These are phyloP conservation scores for Aethionema arabicum DNA, from an alignment of 345 rosid genomes.

Conservation along the genomic window DNA sequence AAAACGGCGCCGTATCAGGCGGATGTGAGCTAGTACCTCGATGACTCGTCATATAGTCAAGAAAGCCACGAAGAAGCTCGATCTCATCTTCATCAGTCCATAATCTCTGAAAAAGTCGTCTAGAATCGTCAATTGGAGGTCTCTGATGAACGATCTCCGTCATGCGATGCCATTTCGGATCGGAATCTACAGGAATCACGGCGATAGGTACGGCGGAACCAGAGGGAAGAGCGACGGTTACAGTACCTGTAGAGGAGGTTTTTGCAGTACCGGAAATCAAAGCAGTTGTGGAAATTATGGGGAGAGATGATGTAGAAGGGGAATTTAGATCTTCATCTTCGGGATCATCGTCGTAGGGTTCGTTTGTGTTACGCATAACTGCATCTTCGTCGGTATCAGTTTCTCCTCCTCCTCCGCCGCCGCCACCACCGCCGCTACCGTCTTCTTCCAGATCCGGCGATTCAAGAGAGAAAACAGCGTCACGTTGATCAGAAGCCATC, in stretches of 20 bases:
- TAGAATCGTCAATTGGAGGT: conserved; percentile 59
- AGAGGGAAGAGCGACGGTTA: conserved; percentile 41
- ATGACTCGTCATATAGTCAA: conserved; percentile 58
- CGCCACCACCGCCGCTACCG: conserved; percentile 31
- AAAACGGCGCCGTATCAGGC: conserved; percentile 83
- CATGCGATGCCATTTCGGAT: conserved; percentile 51
- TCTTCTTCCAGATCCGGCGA: conserved; percentile 58
- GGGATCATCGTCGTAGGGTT: conserved; percentile 46
- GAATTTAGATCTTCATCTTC: conserved; percentile 60
- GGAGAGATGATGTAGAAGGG: conserved; percentile 37
- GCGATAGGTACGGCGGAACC: conserved; percentile 40
- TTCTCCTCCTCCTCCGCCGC: conserved; percentile 26
- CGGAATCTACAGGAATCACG: conserved; percentile 42
- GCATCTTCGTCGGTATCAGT: conserved; percentile 45
- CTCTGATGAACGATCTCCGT: conserved; percentile 41
- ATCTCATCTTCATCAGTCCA: conserved; percentile 99
- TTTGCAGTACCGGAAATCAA: neutral
- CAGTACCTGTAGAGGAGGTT: conserved; percentile 34
- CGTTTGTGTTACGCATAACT: conserved; percentile 37
- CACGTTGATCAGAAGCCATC: conserved; percentile 64
- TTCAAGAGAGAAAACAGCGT: conserved; percentile 53
- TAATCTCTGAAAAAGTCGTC: conserved; percentile 81
- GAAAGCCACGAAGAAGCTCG: conserved; percentile 89
- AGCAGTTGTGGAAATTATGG: conserved; percentile 29
- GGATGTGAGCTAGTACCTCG: conserved; percentile 57